Conservation (phyloP, 495 filamentous ascomycete genomes). For the Penicillium coprophilum region DNA sequence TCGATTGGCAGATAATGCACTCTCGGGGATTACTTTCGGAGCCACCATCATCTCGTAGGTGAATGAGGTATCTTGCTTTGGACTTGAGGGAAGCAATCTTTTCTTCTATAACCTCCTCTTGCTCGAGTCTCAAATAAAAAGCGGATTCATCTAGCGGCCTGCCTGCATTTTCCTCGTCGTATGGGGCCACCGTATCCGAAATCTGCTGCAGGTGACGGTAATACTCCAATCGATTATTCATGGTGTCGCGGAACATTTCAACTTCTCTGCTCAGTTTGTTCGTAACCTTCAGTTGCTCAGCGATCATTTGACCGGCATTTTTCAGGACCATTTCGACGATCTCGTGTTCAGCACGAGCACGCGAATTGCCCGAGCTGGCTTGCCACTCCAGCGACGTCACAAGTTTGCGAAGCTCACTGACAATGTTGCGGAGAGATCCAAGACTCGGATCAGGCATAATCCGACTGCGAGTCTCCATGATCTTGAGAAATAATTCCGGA, state of each 20-base stretch:
- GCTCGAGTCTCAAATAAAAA: slow-evolving; percentile 35
- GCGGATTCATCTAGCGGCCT: slow-evolving; percentile 41
- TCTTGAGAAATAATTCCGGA: slow-evolving; percentile 63
- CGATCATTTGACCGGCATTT: slow-evolving; percentile 57
- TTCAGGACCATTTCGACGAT: slow-evolving; percentile 58
- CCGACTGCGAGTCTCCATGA: slow-evolving; percentile 56
- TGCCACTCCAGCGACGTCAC: slow-evolving; percentile 61
- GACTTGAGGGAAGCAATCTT: slow-evolving; percentile 62
- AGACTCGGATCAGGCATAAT: slow-evolving; percentile 57
- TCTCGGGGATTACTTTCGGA: slow-evolving; percentile 56
- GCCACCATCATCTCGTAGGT: slow-evolving; percentile 57
- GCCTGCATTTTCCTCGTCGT: slow-evolving; percentile 57
- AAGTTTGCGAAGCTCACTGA: slow-evolving; percentile 66
- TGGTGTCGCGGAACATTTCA: slow-evolving; percentile 69
- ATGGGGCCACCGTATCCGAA: slow-evolving; percentile 79
- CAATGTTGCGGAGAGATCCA: slow-evolving; percentile 65
- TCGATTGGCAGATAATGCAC: slow-evolving; percentile 77
- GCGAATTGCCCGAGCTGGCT: slow-evolving; percentile 56
- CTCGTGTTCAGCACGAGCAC: slow-evolving; percentile 63
- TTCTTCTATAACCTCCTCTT: slow-evolving; percentile 49
- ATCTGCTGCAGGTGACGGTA: slow-evolving; percentile 86
- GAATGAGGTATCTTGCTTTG: slow-evolving; percentile 69
- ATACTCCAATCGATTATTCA: slow-evolving; percentile 81
- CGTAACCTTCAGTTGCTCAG: slow-evolving; percentile 63
- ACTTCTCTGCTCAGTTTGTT: slow-evolving; percentile 67